Base-by-base conservation (phyloP, 2,329 filamentous ascomycete species). In the Fusarium subglutinans region DNA sequence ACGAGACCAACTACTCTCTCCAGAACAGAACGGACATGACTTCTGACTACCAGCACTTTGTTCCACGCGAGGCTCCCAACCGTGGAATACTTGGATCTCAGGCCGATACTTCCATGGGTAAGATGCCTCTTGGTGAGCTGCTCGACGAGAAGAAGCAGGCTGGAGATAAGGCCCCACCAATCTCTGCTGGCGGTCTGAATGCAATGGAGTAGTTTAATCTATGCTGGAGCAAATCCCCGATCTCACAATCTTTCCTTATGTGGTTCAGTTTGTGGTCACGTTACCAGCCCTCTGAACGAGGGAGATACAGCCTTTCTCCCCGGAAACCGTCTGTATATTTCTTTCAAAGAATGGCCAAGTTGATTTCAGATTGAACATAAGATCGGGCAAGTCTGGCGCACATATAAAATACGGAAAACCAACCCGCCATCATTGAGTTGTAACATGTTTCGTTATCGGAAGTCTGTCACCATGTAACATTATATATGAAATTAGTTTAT, bases 1-100 rank as follows among this genome's bases (percentile, higher is more conserved):
- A 70, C 4, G 66, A 70, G 12, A 64, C 53, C 14, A 47, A 70
- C 47, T 70, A 70, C 22, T 59, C 60, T 12, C 54, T 70, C 12
- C 67, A 70, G n/a, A 41, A 70, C n/a, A 58, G 14, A 30, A 54
- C 13, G 28, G 66, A 35, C 0, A n/a, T 47, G 22, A 18, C 33
- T 17, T 54, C 59, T 1, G 53, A 59, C 5, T 66, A 70, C 3
- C 48, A 54, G 8, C 35, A 41, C 2, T 70, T 33, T 6, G 47
- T 70, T 8, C 67, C 67, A 2, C 67, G 67, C 0, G 59, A 58
- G n/a, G 37, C 41, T 13, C 18, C 53, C 6, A 70, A 66, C 38
- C 53, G 66, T 12, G 67, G 67, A 35, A 47, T 37, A 12, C 37
- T 70, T 5, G 6, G n/a, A 0, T 38, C 37, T 8, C 33, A 40